Percentiles rank a stretch among this genome's conserved stretches.
phyloP scores from a whole-genome alignment of 768 basidiomycete genomes.

The Pleurotus tuoliensis region DNA sequence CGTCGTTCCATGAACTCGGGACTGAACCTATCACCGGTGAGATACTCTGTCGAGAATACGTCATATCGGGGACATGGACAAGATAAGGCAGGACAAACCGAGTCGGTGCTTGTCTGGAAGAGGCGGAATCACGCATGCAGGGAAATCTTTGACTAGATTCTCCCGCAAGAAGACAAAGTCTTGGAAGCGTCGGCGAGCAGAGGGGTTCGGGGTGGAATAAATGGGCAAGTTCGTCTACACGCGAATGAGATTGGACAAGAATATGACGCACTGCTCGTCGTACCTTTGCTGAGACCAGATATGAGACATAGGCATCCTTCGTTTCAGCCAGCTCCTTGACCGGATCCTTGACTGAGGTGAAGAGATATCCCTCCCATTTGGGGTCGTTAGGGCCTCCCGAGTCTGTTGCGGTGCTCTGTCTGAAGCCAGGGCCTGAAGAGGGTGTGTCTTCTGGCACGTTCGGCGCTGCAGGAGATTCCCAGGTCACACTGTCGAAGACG shows the following conservation, averaged over 20 bases:
- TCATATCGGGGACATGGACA: not conserved
- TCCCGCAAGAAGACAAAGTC: constrained; percentile 95
- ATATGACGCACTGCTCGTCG: constrained; percentile 12
- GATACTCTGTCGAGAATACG: constrained; percentile 63
- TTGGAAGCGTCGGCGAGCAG: constrained; percentile 85
- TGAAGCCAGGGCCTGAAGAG: constrained; percentile 69
- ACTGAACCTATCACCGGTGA: constrained; percentile 96
- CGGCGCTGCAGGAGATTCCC: constrained; percentile 72
- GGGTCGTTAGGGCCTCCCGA: constrained; percentile 75
- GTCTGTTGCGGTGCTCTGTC: constrained; percentile 66
- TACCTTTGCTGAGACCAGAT: constrained; percentile 87
- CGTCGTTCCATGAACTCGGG: constrained; percentile 96
- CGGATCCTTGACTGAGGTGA: constrained; percentile 84
- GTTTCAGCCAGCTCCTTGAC: constrained; percentile 95
- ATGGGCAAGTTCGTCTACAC: constrained; percentile 84
- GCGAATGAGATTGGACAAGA: constrained; percentile 9
- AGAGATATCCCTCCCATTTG: constrained; percentile 87
- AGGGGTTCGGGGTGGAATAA: constrained; percentile 73
- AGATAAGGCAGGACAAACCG: constrained; percentile 48
- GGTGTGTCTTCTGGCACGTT: constrained; percentile 32
- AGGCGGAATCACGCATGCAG: constrained; percentile 96
- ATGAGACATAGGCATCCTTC: constrained; percentile 96
- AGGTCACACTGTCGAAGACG: constrained; percentile 88
- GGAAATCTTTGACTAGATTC: constrained; percentile 86
- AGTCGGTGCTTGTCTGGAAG: constrained; percentile 95